A percentile compares a stretch with the other conserved stretches of the same genome.
These are phyloP conservation scores for Plasmodium gonderi DNA, from an alignment of 169 alveolate species.

Conservation along the genomic window DNA sequence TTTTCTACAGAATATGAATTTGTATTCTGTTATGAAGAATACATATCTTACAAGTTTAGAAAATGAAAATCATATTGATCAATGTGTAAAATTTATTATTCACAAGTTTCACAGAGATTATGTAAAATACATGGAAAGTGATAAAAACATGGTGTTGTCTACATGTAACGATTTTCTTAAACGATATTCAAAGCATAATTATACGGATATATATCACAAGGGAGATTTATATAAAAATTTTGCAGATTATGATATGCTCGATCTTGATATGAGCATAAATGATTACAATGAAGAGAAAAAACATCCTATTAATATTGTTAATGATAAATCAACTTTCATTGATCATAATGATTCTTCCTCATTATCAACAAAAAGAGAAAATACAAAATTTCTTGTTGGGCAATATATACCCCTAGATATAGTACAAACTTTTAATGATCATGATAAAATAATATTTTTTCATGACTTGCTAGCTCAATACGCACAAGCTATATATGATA, in stretches of 20 bases:
- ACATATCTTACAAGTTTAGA: slow-evolving; percentile 9
- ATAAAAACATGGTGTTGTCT: neutral
- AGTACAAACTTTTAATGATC: slow-evolving; percentile 20
- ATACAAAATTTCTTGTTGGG: neutral
- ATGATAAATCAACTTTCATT: neutral
- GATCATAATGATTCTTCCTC: neutral
- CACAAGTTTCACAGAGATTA: slow-evolving; percentile 23
- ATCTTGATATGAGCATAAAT: neutral
- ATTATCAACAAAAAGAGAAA: neutral
- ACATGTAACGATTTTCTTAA: neutral
- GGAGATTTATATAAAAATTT: slow-evolving; percentile 1
- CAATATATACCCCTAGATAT: neutral
- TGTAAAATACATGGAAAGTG: slow-evolving; percentile 1
- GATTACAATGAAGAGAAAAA: neutral
- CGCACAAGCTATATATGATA: slow-evolving; percentile 1
- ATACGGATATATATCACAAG: slow-evolving; percentile 2
- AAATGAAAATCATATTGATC: slow-evolving; percentile 1
- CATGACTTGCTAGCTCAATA: slow-evolving; percentile 6
- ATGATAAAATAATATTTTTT: slow-evolving; percentile 62
- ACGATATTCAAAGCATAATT: neutral
- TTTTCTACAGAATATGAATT: slow-evolving; percentile 42
- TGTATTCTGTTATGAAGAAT: slow-evolving; percentile 32
- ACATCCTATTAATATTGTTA: neutral
- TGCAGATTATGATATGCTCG: neutral
- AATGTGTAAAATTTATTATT: neutral